Conservation (phyloP, 1,284 basidiomycete genomes). For the Sphaerobolus stellatus region DNA sequence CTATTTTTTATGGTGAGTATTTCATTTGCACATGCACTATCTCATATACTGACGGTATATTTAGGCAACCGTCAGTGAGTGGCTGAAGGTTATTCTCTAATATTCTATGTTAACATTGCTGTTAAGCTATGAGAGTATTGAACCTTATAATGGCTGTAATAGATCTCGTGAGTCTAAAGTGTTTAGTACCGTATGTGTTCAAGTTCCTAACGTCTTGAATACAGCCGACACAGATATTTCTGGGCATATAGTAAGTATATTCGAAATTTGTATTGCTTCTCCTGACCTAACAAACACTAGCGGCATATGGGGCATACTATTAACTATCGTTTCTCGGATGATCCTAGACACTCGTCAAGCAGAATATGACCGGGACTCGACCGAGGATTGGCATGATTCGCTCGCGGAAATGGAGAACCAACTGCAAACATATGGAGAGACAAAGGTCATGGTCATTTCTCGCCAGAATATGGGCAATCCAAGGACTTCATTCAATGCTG, state of each 20-base stretch:
- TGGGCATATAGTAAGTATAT: slow-evolving; percentile 1
- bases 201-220: too few species aligned
- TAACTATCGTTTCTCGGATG: background rate
- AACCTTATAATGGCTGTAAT: background rate
- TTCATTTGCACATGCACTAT: background rate
- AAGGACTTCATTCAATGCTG: too few species aligned
- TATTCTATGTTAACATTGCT: background rate
- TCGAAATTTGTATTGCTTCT: background rate
- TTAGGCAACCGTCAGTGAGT: background rate
- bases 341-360: slow-evolving; percentile 1
- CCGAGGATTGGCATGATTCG: too few species aligned
- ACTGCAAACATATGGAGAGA: too few species aligned
- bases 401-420: too few species aligned
- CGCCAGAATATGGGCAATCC: too few species aligned
- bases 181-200: too few species aligned
- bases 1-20: background rate
- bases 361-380: too few species aligned
- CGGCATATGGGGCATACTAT: background rate
- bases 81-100: background rate
- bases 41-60: background rate
- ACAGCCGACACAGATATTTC: background rate
- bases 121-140: background rate
- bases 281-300: background rate
- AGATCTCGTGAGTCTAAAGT: background rate
- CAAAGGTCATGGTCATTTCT: too few species aligned